Conservation (phyloP, 148 eudicot genomes). For the Rheum nobile region DNA sequence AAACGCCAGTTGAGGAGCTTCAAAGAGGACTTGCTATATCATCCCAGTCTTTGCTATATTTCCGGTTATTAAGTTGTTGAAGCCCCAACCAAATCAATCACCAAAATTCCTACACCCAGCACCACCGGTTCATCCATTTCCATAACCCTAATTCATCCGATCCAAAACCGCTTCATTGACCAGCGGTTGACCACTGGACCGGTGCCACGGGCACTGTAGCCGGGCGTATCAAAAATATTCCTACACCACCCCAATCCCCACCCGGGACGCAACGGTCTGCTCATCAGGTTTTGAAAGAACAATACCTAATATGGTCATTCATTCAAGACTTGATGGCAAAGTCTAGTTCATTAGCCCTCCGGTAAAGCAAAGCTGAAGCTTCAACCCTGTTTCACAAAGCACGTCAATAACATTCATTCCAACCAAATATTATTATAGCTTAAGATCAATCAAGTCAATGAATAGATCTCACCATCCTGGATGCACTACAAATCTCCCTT, state of each 20-base stretch:
- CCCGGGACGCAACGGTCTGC: background rate
- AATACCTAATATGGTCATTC: background rate
- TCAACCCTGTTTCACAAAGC: slow-evolving; percentile 65
- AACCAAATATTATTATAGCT: too few relatives aligned
- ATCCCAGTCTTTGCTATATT: background rate
- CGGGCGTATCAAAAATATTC: background rate
- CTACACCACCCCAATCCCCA: background rate
- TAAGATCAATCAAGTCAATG: background rate
- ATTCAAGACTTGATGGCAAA: slow-evolving; percentile 69
- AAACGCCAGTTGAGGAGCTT: too few relatives aligned
- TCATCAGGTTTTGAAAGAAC: background rate
- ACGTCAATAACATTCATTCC: background rate
- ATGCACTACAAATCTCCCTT: slow-evolving; percentile 81
- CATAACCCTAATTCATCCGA: background rate
- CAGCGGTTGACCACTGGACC: background rate
- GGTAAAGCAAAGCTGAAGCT: slow-evolving; percentile 92
- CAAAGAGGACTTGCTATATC: too few relatives aligned
- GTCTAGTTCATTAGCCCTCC: slow-evolving; percentile 88
- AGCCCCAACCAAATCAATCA: background rate
- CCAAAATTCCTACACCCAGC: background rate
- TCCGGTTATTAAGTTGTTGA: background rate
- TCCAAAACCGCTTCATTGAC: background rate
- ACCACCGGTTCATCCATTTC: background rate
- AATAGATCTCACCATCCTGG: slow-evolving; percentile 77
- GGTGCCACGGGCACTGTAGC: background rate